Evolutionary conservation across 768 basidiomycete species (phyloP).

Genomic region (Lanmaoa rubissima): DNA sequence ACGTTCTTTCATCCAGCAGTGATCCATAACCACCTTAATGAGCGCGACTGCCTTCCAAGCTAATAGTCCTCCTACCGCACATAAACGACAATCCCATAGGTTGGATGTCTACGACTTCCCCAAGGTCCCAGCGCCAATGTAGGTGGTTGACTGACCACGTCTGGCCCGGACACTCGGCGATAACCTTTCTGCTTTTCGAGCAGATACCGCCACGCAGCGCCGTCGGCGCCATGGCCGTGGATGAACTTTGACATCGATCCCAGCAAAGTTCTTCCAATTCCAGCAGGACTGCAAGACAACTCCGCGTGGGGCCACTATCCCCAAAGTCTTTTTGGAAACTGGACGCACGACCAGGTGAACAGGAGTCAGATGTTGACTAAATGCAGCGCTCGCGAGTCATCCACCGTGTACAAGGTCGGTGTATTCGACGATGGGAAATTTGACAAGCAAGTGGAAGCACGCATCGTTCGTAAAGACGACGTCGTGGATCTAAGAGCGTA

Average conservation of each 20-base stretch:
- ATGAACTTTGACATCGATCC: constrained; percentile 28
- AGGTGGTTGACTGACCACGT: not conserved
- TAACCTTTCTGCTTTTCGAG: not conserved
- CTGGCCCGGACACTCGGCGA: not conserved
- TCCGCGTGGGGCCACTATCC: constrained; percentile 43
- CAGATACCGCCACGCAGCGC: constrained; percentile 36
- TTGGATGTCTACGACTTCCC: not conserved
- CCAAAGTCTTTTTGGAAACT: constrained; percentile 50
- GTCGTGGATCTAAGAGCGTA: constrained; percentile 15
- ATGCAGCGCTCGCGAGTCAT: constrained; percentile 15
- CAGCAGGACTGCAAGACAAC: not conserved
- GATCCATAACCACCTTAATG: constrained; percentile 4
- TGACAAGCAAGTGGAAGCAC: constrained; percentile 11
- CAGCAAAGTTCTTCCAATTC: not conserved
- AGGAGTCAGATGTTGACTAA: constrained; percentile 34
- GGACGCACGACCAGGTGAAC: constrained; percentile 45
- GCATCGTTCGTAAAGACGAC: constrained; percentile 15
- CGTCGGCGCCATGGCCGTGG: constrained; percentile 43
- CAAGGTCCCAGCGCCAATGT: constrained; percentile 24
- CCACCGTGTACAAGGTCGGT: constrained; percentile 19
- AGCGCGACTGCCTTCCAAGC: not conserved
- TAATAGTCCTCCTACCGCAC: not conserved
- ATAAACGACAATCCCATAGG: not conserved
- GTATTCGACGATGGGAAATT: constrained; percentile 19
- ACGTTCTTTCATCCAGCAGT: not conserved